Conservation (phyloP, 768 basidiomycete genomes). For the Russula griseocarnosa region DNA sequence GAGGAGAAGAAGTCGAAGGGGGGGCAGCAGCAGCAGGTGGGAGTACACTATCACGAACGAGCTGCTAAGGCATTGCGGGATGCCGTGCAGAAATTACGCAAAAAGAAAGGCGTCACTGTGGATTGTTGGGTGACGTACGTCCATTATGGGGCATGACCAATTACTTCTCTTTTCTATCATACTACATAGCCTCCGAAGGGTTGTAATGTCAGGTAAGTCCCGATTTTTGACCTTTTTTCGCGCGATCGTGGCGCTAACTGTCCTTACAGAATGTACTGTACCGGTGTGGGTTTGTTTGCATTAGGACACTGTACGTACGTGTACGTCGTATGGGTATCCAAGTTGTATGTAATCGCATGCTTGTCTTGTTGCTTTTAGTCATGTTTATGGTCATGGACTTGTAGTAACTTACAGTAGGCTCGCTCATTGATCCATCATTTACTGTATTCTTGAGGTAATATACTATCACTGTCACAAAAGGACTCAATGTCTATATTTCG, state of each 20-base stretch:
- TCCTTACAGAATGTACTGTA: not conserved
- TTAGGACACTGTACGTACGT: not conserved
- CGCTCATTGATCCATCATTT: too few species aligned
- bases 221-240: not conserved
- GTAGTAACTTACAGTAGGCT: not conserved
- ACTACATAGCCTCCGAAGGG: not conserved
- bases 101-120: not conserved
- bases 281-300: not conserved
- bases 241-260: not conserved
- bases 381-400: not conserved
- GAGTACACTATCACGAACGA: not conserved
- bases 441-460: not conserved
- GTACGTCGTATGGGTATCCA: not conserved
- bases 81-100: constrained; percentile 12
- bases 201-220: not conserved
- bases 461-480: not conserved
- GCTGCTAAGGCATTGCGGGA: constrained; percentile 8
- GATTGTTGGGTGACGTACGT: constrained; percentile 25
- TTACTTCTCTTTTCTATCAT: too few species aligned
- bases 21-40: not conserved
- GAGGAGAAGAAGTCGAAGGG: not conserved
- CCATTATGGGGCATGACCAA: constrained; percentile 18
- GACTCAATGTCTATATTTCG: not conserved
- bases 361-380: not conserved
- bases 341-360: not conserved